Base-by-base conservation (phyloP, 257 asterid genomes). In the Haberlea rhodopensis region DNA sequence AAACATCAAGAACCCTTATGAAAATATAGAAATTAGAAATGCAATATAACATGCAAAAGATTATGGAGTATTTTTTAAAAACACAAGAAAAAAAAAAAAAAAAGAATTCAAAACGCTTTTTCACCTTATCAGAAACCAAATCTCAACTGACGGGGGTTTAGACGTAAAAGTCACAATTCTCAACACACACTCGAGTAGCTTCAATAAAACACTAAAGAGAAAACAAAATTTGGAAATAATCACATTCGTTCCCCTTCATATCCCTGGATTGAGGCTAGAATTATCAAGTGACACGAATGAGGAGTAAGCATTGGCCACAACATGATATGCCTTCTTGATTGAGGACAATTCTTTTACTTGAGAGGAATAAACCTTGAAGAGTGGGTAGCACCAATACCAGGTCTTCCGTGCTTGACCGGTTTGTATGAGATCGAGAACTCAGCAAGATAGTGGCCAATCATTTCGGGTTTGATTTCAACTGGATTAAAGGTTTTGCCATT, bases 351-450 rank as follows among this genome's bases (percentile, higher is more conserved):
- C 65, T 80, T 74, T 43, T 43, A 90, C 86, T 90, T 90, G 22
- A 90, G 91, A 40, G 95, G 95, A 73, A 90, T 90, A 75, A 90
- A 90, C 80, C 97, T 79, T 32, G 97, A 90, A 28, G 97, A 90
- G 78, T 90, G 97, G 53, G 97, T 90, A 6, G 97, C 97, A 72
- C 95, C 97, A 68, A 89, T 87, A 81, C 95, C 95, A 0, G 96
- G 96, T 66, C 96, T 83, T 45, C 96, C 96, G 18, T 89, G 96
- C 84, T 87, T 89, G 18, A 87, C 95, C 0, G 97, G 95, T 74
- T 85, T 87, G 91, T 89, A 89, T 16, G 91, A 80, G 20, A 89
- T 87, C 0, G 95, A 89, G 71, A 87, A 89, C 85, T 89, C 97
- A 0, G 97, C 97, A 0, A 87, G 81, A 24, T 89, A 89, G 73